Evolutionary conservation across 768 basidiomycete species (phyloP).

Genomic region (Fistulinella prunicolor): DNA sequence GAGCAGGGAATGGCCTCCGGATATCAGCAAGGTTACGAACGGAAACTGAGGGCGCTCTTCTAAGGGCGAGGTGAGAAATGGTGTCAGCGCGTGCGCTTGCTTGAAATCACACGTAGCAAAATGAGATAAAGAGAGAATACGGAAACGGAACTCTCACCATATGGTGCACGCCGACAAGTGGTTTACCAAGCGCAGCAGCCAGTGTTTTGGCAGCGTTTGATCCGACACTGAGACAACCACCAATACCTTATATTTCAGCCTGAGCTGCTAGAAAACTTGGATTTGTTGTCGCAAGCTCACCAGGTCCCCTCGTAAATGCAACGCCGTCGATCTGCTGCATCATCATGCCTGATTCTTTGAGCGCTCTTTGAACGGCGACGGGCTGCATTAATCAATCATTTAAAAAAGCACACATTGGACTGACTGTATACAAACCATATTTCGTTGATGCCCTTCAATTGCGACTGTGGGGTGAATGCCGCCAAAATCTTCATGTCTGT

Average conservation of each 20-base stretch:
- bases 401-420: background rate
- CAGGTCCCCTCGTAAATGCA: conserved; percentile 89
- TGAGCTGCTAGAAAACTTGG: background rate
- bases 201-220: conserved; percentile 83
- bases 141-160: conserved; percentile 59
- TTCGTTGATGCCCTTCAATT: conserved; percentile 72
- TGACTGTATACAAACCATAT: conserved; percentile 51
- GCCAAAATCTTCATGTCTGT: conserved; percentile 37
- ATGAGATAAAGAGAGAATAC: background rate
- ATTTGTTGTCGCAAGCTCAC: conserved; percentile 35
- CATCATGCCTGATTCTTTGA: conserved; percentile 59
- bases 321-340: conserved; percentile 75
- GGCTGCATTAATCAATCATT: conserved; percentile 47
- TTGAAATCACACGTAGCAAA: conserved; percentile 25
- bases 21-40: conserved; percentile 84
- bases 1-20: conserved; percentile 93
- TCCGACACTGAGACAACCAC: conserved; percentile 75
- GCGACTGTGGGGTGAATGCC: conserved; percentile 82
- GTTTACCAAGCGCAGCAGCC: conserved; percentile 73
- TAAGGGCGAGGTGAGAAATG: conserved; percentile 58
- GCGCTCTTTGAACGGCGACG: conserved; percentile 61
- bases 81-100: conserved; percentile 93
- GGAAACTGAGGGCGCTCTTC: conserved; percentile 60
- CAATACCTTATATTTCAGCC: conserved; percentile 51
- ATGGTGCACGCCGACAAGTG: conserved; percentile 88